phyloP scores from a whole-genome alignment of 805 yeast genomes.

The Metschnikowia chrysomelidarum region DNA sequence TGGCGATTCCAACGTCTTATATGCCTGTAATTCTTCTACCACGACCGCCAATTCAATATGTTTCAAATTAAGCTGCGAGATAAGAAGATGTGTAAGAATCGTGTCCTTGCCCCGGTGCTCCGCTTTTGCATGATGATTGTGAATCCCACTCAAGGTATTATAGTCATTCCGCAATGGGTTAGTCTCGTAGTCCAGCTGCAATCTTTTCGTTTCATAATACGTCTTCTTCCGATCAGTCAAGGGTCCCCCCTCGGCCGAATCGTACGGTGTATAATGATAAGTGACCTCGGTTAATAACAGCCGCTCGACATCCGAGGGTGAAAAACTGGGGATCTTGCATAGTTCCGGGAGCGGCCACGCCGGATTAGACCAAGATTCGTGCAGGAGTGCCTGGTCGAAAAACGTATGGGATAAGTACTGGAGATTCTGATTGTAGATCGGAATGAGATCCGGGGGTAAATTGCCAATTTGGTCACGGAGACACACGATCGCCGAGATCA shows the following conservation, averaged over 20 bases:
- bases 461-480: slow-evolving; percentile 79
- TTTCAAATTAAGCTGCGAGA: slow-evolving; percentile 52
- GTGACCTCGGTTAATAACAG: slow-evolving; percentile 73
- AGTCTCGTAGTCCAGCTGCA: slow-evolving; percentile 63
- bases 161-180: slow-evolving; percentile 60
- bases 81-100: slow-evolving; percentile 60
- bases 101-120: slow-evolving; percentile 8
- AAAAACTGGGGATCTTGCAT: slow-evolving; percentile 58
- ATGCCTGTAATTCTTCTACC: slow-evolving; percentile 39
- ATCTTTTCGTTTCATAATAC: slow-evolving; percentile 60
- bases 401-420: slow-evolving; percentile 57
- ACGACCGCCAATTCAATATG: slow-evolving; percentile 44
- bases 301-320: slow-evolving; percentile 74
- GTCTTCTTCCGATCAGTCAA: slow-evolving; percentile 23
- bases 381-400: slow-evolving; percentile 42
- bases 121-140: slow-evolving; percentile 36
- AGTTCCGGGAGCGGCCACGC: slow-evolving; percentile 81
- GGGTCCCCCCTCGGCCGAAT: slow-evolving; percentile 34
- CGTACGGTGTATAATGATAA: slow-evolving; percentile 54
- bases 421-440: slow-evolving; percentile 67
- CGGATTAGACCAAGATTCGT: slow-evolving; percentile 23
- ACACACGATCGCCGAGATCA: slow-evolving; percentile 80
- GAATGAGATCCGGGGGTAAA: slow-evolving; percentile 75
- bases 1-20: slow-evolving; percentile 34
- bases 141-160: slow-evolving; percentile 49